phyloP scores from a whole-genome alignment of 2,329 filamentous ascomycete species.

The Coleophoma cylindrospora region DNA sequence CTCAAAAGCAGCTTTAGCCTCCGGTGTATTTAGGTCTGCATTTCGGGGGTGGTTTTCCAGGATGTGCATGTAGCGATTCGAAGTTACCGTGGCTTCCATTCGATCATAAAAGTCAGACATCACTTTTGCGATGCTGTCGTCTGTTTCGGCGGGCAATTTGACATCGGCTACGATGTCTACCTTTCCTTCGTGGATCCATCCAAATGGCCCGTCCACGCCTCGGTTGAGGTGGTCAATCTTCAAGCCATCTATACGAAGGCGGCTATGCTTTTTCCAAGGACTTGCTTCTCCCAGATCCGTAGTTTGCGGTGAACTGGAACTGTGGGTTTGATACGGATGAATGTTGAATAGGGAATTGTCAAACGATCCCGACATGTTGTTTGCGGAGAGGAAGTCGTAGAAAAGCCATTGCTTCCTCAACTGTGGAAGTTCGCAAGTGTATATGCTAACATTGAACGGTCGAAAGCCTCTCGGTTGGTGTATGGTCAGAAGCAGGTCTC shows the following conservation, averaged over 20 bases:
- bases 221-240: constrained; percentile 96
- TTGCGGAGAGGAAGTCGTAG: constrained; percentile 94
- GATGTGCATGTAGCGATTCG: constrained; percentile 61
- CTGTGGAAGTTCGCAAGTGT: constrained; percentile 88
- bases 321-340: constrained; percentile 86
- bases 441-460: constrained; percentile 95
- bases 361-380: constrained; percentile 91
- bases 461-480: constrained; percentile 87
- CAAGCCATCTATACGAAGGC: constrained; percentile 85
- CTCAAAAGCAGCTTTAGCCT: constrained; percentile 15
- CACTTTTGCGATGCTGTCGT: constrained; percentile 87
- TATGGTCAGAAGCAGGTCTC: constrained; percentile 85
- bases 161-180: constrained; percentile 96
- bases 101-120: constrained; percentile 97
- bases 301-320: constrained; percentile 61
- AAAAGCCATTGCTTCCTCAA: constrained; percentile 95
- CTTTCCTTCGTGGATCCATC: constrained; percentile 96
- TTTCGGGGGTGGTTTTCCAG: constrained; percentile 42
- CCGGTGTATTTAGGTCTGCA: constrained; percentile 20
- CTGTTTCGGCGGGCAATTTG: constrained; percentile 84
- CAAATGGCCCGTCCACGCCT: constrained; percentile 88
- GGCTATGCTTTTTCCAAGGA: constrained; percentile 93
- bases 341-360: constrained; percentile 97
- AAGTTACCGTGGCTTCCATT: constrained; percentile 85
- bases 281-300: constrained; percentile 54